These are phyloP conservation scores for Lunularia cruciata DNA, from an alignment of 225 moss, liverwort and hornwort genomes.

Conservation along the genomic window DNA sequence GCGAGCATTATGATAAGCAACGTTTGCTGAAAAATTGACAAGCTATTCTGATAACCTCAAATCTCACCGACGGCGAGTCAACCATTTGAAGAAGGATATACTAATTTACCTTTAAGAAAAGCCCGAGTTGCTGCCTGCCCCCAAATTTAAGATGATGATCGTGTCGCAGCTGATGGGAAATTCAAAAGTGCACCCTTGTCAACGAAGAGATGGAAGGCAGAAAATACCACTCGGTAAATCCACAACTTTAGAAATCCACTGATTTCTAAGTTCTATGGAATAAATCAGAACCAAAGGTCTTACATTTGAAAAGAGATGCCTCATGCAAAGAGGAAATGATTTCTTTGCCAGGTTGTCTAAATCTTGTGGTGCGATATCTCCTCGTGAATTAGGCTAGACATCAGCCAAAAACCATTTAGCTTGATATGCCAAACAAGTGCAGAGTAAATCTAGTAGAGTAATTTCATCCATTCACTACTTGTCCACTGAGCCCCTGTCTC, in stretches of 20 bases:
- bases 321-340: slow-evolving; percentile 96
- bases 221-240: neutral
- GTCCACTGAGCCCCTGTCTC: too few relatives aligned
- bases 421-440: too few relatives aligned
- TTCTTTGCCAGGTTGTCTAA: slow-evolving; percentile 69
- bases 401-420: too few relatives aligned
- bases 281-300: neutral
- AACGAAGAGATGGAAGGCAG: neutral
- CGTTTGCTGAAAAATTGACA: neutral
- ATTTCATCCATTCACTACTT: too few relatives aligned
- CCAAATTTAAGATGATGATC: slow-evolving; percentile 89
- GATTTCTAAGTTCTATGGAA: too few relatives aligned
- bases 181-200: neutral
- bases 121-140: slow-evolving; percentile 92
- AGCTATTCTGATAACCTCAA: neutral
- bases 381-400: slow-evolving; percentile 43
- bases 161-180: slow-evolving; percentile 46
- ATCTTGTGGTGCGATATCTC: slow-evolving; percentile 51
- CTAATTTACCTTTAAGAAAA: slow-evolving; percentile 69
- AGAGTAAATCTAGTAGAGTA: too few relatives aligned
- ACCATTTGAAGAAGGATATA: neutral
- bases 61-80: too few relatives aligned
- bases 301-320: slow-evolving; percentile 69
- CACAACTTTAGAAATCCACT: neutral
- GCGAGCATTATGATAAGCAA: neutral